Conservation (phyloP, 768 basidiomycete species). For the Pisolithus sp. region DNA sequence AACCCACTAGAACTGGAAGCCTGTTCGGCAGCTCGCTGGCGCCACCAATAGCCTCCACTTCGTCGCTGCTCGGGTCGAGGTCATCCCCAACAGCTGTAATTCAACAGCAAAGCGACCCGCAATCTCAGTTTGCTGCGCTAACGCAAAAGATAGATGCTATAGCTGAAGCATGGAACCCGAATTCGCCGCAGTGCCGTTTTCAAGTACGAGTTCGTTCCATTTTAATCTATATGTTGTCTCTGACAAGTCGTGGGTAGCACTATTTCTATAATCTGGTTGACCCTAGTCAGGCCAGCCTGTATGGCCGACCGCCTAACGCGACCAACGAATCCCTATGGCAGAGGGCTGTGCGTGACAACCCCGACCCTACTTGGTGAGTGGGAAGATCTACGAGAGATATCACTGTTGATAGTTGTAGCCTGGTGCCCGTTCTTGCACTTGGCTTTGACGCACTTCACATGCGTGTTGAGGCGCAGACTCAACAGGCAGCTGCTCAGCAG, state of each 20-base stretch:
- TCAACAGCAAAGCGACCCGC: conserved; percentile 53
- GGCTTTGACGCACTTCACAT: conserved; percentile 79
- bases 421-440: conserved; percentile 73
- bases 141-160: conserved; percentile 57
- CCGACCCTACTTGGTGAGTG: conserved; percentile 66
- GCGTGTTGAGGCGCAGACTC: conserved; percentile 69
- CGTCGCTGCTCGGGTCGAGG: conserved; percentile 26
- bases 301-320: conserved; percentile 66
- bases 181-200: conserved; percentile 66
- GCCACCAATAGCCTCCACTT: conserved; percentile 27
- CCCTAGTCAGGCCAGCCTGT: conserved; percentile 56
- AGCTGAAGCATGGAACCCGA: conserved; percentile 65
- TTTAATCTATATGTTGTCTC: background rate
- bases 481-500: conserved; percentile 60
- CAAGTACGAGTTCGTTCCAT: conserved; percentile 42
- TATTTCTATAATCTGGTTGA: conserved; percentile 83
- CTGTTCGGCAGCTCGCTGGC: conserved; percentile 32
- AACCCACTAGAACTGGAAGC: conserved; percentile 21
- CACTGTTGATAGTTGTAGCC: conserved; percentile 32
- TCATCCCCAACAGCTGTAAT: conserved; percentile 32
- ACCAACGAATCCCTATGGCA: conserved; percentile 71
- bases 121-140: conserved; percentile 49
- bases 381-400: background rate
- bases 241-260: conserved; percentile 38
- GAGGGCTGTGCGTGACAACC: conserved; percentile 74